Base-by-base conservation (phyloP, 2,329 filamentous ascomycete species). In the Diaporthe helianthi region DNA sequence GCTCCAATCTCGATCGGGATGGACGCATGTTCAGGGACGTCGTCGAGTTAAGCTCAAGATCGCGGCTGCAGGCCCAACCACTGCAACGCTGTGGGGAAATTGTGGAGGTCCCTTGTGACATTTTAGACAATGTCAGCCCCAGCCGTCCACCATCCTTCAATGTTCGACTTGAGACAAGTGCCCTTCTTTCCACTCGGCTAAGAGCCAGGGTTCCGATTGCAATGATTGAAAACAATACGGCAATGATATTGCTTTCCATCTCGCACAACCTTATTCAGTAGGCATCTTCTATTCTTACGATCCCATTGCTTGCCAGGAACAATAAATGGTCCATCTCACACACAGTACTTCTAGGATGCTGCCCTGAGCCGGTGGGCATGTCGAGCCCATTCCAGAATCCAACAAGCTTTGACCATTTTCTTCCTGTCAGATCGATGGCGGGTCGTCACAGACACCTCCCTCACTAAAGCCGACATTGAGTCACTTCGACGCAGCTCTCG, bases 1-100 rank as follows among this genome's bases (percentile, higher is more conserved):
- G 79, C 75, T 83, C 82, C 5, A 76, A 38, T 1, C 72, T 66
- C 5, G 74, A 76, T 17, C 71, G 55, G 1, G 74, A 75, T 9
- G 64, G 71, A 13, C 58, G 52, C 67, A 70, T 74, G 24, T 63
- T 49, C 44, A 49, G 31, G 58, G 26, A 70, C 53, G 65, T 31
- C 61, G 65, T 49, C 31, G 36, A 51, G 36, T 53, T 53, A 65
- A 65, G 65, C 65, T 60, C 31, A 31, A n/a, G 24, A 22, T 10
- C 22, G 53, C 61, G 33, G 51, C 36, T 31, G 63, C 31, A 33
- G 29, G n/a, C 44, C 29, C 41, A 26, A n/a, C n/a, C n/a, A n/a
- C n/a, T n/a, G n/a, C n/a, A n/a, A 29, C 29, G 26, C 22, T 49
- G 58, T 63, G 58, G 58, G 58, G 58, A 49, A 63, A 63, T 10